Conservation (phyloP, 176 grass and related monocot species). For the Triticum urartu region DNA sequence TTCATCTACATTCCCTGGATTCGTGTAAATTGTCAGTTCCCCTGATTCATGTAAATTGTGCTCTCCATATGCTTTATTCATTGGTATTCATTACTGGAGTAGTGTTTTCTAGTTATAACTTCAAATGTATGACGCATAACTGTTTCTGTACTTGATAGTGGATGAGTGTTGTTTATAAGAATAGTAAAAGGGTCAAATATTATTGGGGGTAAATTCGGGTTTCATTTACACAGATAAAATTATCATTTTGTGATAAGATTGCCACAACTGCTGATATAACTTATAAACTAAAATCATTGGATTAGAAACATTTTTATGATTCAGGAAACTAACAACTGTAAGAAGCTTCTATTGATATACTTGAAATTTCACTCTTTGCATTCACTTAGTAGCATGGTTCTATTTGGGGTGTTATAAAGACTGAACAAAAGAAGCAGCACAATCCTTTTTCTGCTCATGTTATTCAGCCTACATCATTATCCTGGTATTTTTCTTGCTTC, state of each 20-base stretch:
- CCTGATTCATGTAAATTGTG: neutral
- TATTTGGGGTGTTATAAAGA: neutral
- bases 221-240: no score
- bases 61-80: neutral
- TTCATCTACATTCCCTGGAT: neutral
- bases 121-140: no score
- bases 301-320: neutral
- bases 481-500: neutral
- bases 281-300: neutral
- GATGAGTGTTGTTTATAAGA: no score
- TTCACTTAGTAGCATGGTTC: neutral
- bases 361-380: neutral
- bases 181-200: no score
- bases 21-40: no score
- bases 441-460: neutral
- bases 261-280: neutral
- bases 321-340: neutral
- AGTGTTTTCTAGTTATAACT: no score
- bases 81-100: no score
- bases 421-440: neutral
- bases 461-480: neutral
- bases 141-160: no score
- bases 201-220: no score
- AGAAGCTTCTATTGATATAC: neutral
- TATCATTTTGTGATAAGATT: no score